Evolutionary conservation across 441 rosid genomes (phyloP), one percentile per base, ranked within the genome.

Genomic region (Biscutella laevigata): DNA sequence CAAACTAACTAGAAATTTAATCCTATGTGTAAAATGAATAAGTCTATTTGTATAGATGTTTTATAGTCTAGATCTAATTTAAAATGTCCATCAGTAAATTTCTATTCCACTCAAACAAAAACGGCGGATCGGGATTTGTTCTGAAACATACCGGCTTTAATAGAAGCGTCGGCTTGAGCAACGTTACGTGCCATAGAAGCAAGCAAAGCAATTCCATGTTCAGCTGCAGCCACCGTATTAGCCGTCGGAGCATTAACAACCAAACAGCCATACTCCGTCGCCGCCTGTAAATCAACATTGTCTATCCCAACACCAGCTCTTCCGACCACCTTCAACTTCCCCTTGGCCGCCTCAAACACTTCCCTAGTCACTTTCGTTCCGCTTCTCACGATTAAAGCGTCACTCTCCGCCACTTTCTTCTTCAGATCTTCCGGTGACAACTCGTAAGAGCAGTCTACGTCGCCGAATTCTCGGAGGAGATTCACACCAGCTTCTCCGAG

Each of bases 241-340:
- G 88, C 88, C 1, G 82, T 78, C 10, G 88, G 88, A 1, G 88
- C 88, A 57, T 81, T 81, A 12, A 81, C 88, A 26, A 81, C 84
- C 64, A 69, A 59, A 44, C 88, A 82, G 0, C 84, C 88, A 1
- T 64, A 48, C 68, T 82, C 84, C 12, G 84, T 82, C 12, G 88
- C 84, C 0, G 88, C 88, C 28, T 75, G 85, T 15, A 82, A 71
- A 61, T 82, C 83, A 7, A 79, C 88, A 56, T 82, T 82, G 26
- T 82, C 88, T 17, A 82, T 82, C 17, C 88, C 88, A 15, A 82
- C 88, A 1, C 88, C 88, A 7, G 88, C 88, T 16, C 88, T 64
- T 17, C 88, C 88, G 1, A 82, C 85, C 24, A 82, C 85, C 52
- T 82, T 79, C n/a, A n/a, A n/a, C n/a, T n/a, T n/a, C n/a, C n/a